Percentiles rank a stretch among this genome's conserved stretches.
These are phyloP conservation scores for Cunninghamia lanceolata DNA, from an alignment of 75 land plant genomes.

Conservation along the genomic window DNA sequence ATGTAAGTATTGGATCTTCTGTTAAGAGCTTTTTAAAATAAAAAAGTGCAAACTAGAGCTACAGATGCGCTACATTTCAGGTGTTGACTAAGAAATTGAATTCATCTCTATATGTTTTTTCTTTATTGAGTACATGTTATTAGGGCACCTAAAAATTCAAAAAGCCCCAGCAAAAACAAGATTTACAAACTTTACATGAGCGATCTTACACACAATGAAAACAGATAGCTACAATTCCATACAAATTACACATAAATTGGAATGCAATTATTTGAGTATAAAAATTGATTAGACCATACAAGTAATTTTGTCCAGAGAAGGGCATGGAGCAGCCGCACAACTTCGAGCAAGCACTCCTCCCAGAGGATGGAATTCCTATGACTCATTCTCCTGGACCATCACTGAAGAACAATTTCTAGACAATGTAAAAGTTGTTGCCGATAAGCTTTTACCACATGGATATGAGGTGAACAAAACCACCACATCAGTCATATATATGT, in stretches of 20 bases:
- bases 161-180: not conserved
- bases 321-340: not conserved
- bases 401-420: conserved; percentile 44
- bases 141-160: not conserved
- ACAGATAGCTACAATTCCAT: not conserved
- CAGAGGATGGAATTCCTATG: conserved; percentile 59
- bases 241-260: not conserved
- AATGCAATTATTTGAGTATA: not conserved
- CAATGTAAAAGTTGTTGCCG: conserved; percentile 40
- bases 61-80: not conserved
- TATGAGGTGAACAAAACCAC: conserved; percentile 30
- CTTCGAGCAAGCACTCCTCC: conserved; percentile 28
- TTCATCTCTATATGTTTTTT: not conserved
- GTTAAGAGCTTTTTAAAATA: not conserved
- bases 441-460: conserved; percentile 33
- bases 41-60: not conserved
- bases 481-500: not conserved
- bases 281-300: not conserved
- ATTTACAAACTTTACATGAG: not conserved
- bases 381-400: conserved; percentile 53
- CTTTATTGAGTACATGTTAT: not conserved
- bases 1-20: conserved; percentile 7
- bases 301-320: not conserved
- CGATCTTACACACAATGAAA: not conserved
- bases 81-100: not conserved